Percentiles rank a stretch among this genome's conserved stretches.
Evolutionary conservation across 2,329 filamentous ascomycete genomes (phyloP).

Genomic region (Colletotrichum sp.): DNA sequence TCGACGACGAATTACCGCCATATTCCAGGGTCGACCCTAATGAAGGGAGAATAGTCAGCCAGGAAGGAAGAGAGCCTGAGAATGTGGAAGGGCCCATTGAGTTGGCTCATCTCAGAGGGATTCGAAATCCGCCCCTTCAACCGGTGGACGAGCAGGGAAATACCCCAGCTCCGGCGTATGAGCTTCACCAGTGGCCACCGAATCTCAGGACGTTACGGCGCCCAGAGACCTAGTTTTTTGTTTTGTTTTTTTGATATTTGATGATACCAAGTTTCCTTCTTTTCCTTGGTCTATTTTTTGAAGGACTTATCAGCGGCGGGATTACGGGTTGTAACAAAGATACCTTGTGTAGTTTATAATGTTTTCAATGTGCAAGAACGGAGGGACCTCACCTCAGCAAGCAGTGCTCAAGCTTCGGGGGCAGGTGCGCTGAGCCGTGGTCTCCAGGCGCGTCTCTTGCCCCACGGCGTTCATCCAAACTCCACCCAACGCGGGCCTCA

Average conservation of each 20-base stretch:
- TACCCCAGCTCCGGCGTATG: background rate
- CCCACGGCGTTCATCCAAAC: background rate
- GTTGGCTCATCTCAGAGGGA: background rate
- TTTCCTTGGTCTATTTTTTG: background rate
- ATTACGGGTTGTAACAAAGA: background rate
- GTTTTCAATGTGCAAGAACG: background rate
- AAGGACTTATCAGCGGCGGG: background rate
- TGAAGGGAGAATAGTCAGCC: background rate
- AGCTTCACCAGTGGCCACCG: background rate
- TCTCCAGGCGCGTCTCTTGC: background rate
- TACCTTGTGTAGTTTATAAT: background rate
- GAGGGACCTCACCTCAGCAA: background rate
- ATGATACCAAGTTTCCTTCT: background rate
- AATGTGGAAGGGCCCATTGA: background rate
- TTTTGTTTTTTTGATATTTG: background rate
- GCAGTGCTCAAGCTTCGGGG: background rate
- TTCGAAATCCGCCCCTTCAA: background rate
- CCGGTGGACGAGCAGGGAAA: background rate
- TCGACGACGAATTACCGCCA: background rate
- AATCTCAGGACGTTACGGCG: background rate
- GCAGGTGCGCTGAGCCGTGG: background rate
- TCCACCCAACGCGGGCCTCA: background rate
- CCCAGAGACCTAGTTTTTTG: background rate
- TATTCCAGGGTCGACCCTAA: constrained; percentile 13
- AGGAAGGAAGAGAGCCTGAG: background rate